A percentile compares a stretch with the other conserved stretches of the same genome.
Conservation (phyloP, 257 asterid species). For the Petrea volubilis region DNA sequence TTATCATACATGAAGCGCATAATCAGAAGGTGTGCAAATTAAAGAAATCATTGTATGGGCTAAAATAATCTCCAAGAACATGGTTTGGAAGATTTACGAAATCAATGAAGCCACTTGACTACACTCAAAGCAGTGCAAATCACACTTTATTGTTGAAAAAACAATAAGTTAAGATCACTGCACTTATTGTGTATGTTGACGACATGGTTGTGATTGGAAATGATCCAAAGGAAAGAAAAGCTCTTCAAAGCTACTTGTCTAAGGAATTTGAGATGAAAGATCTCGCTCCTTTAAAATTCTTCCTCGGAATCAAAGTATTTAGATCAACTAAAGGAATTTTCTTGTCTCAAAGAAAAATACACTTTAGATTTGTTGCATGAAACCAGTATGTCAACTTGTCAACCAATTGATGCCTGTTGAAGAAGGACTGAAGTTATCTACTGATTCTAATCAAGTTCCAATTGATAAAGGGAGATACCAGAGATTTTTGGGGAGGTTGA, state of each 20-base stretch:
- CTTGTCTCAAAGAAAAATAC: background rate
- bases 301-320: background rate
- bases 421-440: no score
- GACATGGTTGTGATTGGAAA: no score
- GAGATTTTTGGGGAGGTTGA: background rate
- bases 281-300: background rate
- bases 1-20: no score
- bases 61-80: background rate
- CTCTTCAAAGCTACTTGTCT: no score
- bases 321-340: background rate
- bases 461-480: background rate
- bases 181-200: no score
- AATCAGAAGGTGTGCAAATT: no score
- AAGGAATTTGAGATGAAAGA: no score
- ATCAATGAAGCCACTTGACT: background rate
- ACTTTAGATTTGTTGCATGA: background rate
- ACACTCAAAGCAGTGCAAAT: background rate
- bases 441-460: background rate
- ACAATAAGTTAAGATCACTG: no score
- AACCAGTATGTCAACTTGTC: no score
- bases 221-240: no score
- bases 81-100: background rate
- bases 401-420: no score
- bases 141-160: background rate
- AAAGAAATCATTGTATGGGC: no score